phyloP scores from a whole-genome alignment of 768 basidiomycete genomes.

The Boletales sp. region DNA sequence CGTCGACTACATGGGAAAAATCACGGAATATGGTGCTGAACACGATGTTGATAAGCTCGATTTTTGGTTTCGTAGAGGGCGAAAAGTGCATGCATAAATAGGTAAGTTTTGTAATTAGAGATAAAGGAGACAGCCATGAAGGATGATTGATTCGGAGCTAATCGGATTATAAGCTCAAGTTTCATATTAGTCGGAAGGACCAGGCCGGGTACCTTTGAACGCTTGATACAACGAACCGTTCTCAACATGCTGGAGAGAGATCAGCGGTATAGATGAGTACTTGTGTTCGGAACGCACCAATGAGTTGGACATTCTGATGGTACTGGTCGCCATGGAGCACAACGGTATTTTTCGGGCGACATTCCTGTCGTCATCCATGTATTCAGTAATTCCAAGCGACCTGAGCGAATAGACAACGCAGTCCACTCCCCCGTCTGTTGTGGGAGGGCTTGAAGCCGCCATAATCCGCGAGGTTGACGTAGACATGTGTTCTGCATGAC shows the following conservation, averaged over 20 bases:
- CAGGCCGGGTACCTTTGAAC: constrained; percentile 1
- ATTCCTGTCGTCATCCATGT: constrained; percentile 5
- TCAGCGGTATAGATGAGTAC: neutral
- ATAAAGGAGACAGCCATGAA: constrained; percentile 17
- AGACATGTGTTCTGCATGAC: constrained; percentile 21
- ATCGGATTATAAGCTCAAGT: neutral
- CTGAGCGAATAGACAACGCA: constrained; percentile 22
- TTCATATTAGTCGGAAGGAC: too few species aligned
- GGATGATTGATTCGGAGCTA: constrained; percentile 14
- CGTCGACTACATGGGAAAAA: constrained; percentile 16
- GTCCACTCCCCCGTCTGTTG: constrained; percentile 11
- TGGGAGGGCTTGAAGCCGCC: constrained; percentile 9
- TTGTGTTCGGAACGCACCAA: constrained; percentile 6
- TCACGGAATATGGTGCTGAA: constrained; percentile 21
- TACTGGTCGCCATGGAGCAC: constrained; percentile 21
- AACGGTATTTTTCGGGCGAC: constrained; percentile 12
- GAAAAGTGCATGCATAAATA: constrained; percentile 22
- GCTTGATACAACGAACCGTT: constrained; percentile 7
- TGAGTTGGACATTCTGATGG: constrained; percentile 18
- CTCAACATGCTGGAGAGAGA: constrained; percentile 9
- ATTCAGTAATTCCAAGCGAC: constrained; percentile 7
- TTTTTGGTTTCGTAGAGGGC: constrained; percentile 16
- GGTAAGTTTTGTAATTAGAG: constrained; percentile 18
- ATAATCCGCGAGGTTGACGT: constrained; percentile 10
- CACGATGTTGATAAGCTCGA: constrained; percentile 20